Evolutionary conservation across 2,329 filamentous ascomycete genomes (phyloP).

Genomic region (Sphaerulina populicola): DNA sequence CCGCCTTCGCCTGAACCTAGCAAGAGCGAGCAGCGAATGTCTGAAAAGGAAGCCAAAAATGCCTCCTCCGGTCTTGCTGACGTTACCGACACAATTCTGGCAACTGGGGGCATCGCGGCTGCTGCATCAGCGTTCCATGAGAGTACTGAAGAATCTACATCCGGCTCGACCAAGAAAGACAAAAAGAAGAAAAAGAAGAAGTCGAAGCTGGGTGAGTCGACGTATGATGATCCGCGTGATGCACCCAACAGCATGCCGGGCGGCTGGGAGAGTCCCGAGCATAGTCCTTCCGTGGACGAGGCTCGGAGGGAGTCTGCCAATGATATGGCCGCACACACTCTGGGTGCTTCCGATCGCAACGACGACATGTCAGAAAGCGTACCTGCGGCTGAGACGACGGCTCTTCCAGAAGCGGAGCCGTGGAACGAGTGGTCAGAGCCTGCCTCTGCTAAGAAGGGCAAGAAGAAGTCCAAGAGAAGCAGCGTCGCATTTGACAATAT

Average conservation of each 20-base stretch:
- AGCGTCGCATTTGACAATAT: conserved; percentile 34
- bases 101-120: conserved; percentile 24
- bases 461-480: conserved; percentile 40
- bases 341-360: conserved; percentile 19
- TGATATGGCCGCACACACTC: conserved; percentile 13
- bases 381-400: conserved; percentile 6
- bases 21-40: conserved; percentile 25
- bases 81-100: conserved; percentile 25
- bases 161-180: conserved; percentile 23
- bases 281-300: conserved; percentile 18
- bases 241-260: conserved; percentile 23
- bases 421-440: conserved; percentile 16
- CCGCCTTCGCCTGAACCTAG: conserved; percentile 13
- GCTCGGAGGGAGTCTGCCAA: conserved; percentile 15
- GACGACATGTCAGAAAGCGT: conserved; percentile 4
- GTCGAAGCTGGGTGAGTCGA: conserved; percentile 26
- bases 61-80: conserved; percentile 22
- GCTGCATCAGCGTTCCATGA: conserved; percentile 18
- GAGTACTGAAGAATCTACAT: conserved; percentile 18
- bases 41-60: conserved; percentile 17
- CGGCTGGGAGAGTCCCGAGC: conserved; percentile 22
- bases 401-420: conserved; percentile 20
- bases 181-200: conserved; percentile 36
- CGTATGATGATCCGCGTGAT: conserved; percentile 32
- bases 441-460: conserved; percentile 31